These are phyloP conservation scores for Didymella glomerata DNA, from an alignment of 2,329 filamentous ascomycete genomes.

Conservation along the genomic window DNA sequence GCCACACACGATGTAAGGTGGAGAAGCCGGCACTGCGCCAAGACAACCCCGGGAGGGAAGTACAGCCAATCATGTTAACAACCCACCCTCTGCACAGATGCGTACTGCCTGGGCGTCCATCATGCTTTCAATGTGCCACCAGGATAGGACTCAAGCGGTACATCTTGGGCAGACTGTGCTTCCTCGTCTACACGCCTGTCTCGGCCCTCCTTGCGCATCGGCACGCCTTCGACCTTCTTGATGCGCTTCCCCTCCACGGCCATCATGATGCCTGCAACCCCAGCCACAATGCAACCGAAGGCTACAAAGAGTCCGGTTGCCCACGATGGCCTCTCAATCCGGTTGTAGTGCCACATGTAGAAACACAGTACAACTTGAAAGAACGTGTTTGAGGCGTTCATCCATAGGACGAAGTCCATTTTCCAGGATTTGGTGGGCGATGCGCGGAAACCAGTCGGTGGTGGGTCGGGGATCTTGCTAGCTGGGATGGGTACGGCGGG, in stretches of 20 bases:
- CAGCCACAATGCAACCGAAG: conserved; percentile 74
- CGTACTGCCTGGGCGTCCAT: conserved; percentile 30
- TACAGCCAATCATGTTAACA: conserved; percentile 19
- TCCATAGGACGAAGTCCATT: conserved; percentile 80
- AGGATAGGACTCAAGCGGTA: conserved; percentile 29
- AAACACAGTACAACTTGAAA: conserved; percentile 76
- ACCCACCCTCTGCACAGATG: conserved; percentile 10
- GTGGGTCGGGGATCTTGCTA: conserved; percentile 69
- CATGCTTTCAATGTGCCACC: conserved; percentile 34
- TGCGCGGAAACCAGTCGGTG: conserved; percentile 76
- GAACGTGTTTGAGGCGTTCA: conserved; percentile 80
- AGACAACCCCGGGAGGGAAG: conserved; percentile 1
- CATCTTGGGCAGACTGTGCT: conserved; percentile 29
- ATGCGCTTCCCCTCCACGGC: conserved; percentile 70
- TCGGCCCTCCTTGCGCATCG: conserved; percentile 39
- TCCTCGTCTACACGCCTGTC: conserved; percentile 34
- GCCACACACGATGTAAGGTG: conserved; percentile 15
- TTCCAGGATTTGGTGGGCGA: conserved; percentile 75
- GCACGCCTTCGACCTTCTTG: conserved; percentile 51
- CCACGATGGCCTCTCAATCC: conserved; percentile 79
- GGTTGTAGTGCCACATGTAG: conserved; percentile 84
- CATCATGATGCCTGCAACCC: conserved; percentile 72
- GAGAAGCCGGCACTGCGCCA: conserved; percentile 2
- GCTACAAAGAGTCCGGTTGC: conserved; percentile 81
- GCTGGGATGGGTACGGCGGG: conserved; percentile 69